Base-by-base conservation (phyloP, 345 rosid species). In the Hibiscus tridactylites region DNA sequence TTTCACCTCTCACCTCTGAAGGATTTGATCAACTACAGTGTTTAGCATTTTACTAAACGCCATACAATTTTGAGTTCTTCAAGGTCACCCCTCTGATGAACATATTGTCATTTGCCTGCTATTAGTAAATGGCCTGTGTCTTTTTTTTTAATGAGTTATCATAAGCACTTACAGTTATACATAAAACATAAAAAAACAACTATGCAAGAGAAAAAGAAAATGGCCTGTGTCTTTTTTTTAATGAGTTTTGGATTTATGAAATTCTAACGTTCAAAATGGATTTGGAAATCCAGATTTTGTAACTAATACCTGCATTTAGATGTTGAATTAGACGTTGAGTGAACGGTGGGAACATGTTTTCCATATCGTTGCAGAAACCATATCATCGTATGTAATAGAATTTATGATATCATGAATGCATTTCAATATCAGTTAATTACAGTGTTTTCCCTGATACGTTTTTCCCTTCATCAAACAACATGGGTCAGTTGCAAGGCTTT, bases 401-500 rank as follows among this genome's bases (percentile, higher is more conserved):
- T 13, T 28, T 53, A 44, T 61, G 26, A 42, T 71, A 33, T 58
- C 6, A 59, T 15, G 17, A 50, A 62, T 46, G 50, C 75, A 31
- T 63, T 62, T 71, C 63, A 19, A 19, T n/a, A 13, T 58, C 62
- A 37, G 52, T 57, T 54, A 6, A 6, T 39, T 39, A 35, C 35
- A 71, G 46, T 29, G 65, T 24, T 71, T 71, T 59, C 15, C 73
- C 39, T 57, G 21, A 42, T 35, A 50, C 47, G 13, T 70, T 70
- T 70, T 46, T 26, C 16, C 26, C 52, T 13, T 58, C 58, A 26
- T 47, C 71, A 26, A 67, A 26, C 33, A 11, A 26, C 37, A n/a
- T 6, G 70, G 50, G 29, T 65, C 33, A 19, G n/a, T 61, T 31
- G 10, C 17, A 56, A 39, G 16, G 5, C 28, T 24, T 15, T 9